A percentile compares a stretch with the other conserved stretches of the same genome.
phyloP scores from a whole-genome alignment of 768 basidiomycete genomes.

The Xanthoconium stramineum region DNA sequence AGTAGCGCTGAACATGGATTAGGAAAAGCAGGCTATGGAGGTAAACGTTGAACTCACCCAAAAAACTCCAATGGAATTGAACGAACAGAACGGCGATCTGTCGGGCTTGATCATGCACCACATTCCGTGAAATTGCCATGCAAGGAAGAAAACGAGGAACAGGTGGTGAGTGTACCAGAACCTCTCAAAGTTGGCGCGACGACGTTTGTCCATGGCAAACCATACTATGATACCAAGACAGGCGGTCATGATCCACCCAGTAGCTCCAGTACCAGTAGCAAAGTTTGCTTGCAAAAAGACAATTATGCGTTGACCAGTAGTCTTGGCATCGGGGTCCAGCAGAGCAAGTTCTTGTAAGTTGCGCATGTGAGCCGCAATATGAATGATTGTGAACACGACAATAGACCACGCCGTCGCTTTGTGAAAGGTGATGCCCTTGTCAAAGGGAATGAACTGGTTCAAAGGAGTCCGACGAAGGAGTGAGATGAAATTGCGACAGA shows the following conservation, averaged over 20 bases:
- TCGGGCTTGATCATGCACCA: slow-evolving; percentile 97
- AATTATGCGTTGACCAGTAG: slow-evolving; percentile 50
- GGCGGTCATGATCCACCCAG: slow-evolving; percentile 86
- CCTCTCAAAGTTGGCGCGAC: slow-evolving; percentile 75
- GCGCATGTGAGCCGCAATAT: slow-evolving; percentile 81
- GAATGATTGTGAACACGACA: slow-evolving; percentile 69
- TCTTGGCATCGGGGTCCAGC: slow-evolving; percentile 50
- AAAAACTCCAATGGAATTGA: slow-evolving; percentile 85
- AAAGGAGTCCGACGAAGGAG: slow-evolving; percentile 82
- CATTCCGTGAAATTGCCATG: slow-evolving; percentile 95
- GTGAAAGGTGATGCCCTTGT: slow-evolving; percentile 90
- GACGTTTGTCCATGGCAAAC: slow-evolving; percentile 80
- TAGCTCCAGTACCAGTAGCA: slow-evolving; percentile 73
- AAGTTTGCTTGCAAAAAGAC: slow-evolving; percentile 83
- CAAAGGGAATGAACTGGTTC: slow-evolving; percentile 86
- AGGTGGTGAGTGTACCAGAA: slow-evolving; percentile 91
- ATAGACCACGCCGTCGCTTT: slow-evolving; percentile 92
- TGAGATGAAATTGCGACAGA: slow-evolving; percentile 95
- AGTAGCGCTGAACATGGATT: slow-evolving; percentile 61
- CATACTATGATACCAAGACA: slow-evolving; percentile 76
- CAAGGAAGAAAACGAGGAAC: slow-evolving; percentile 89
- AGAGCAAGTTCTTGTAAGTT: slow-evolving; percentile 73
- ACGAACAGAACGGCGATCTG: slow-evolving; percentile 83
- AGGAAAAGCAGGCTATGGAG: slow-evolving; percentile 3
- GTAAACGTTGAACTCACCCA: slow-evolving; percentile 59